Percentiles rank a stretch among this genome's conserved stretches.
Conservation (phyloP, 2,329 filamentous ascomycete species). For the Sporothrix inflata region DNA sequence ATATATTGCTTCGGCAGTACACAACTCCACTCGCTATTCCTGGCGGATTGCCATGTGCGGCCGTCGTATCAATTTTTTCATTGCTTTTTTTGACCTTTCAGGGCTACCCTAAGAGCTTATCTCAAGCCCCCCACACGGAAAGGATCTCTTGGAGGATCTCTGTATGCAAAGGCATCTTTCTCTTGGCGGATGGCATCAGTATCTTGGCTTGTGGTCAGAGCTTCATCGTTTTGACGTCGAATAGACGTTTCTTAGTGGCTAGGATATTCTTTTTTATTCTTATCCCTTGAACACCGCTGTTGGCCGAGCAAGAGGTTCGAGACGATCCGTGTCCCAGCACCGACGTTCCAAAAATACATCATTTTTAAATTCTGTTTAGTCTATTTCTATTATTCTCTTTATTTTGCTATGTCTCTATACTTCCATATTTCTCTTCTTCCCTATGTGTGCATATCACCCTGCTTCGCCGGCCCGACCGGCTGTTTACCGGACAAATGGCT, state of each 20-base stretch:
- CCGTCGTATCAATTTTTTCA: neutral
- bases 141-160: neutral
- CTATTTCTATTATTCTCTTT: neutral
- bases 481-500: constrained; percentile 33
- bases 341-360: neutral
- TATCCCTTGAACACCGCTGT: neutral
- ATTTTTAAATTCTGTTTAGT: neutral
- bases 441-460: neutral
- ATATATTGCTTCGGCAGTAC: neutral
- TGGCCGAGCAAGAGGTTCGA: neutral
- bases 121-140: constrained; percentile 21
- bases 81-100: neutral
- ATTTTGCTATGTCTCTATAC: neutral
- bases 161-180: neutral
- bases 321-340: neutral
- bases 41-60: neutral
- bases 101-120: neutral
- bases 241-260: neutral
- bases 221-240: neutral
- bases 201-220: neutral
- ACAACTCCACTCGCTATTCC: constrained; percentile 1
- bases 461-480: constrained; percentile 34
- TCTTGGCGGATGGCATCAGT: constrained; percentile 12
- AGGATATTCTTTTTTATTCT: neutral
- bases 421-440: neutral